phyloP scores from a whole-genome alignment of 768 basidiomycete species.

The Ephemerocybe angulata region DNA sequence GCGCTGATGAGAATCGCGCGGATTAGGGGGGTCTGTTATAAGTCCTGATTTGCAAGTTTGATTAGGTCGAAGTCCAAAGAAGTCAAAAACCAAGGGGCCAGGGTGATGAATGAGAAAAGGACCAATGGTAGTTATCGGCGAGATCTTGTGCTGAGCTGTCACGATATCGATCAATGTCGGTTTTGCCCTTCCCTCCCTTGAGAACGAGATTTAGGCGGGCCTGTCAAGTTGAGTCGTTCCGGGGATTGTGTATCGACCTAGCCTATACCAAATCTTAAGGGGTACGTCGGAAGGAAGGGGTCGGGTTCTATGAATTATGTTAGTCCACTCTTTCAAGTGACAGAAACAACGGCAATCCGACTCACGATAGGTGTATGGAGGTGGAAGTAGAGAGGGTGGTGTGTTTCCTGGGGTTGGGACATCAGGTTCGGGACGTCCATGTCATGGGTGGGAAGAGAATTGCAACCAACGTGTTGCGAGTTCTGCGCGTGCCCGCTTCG shows the following conservation, averaged over 20 bases:
- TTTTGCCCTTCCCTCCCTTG: background rate
- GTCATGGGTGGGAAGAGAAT: constrained; percentile 5
- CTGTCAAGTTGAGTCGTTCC: constrained; percentile 3
- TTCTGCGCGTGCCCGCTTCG: background rate
- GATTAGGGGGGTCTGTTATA: constrained; percentile 6
- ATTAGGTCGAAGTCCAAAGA: background rate
- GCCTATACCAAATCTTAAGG: background rate
- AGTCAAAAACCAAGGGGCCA: background rate
- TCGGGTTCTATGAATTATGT: background rate
- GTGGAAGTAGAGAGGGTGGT: too few species aligned
- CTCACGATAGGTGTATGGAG: background rate
- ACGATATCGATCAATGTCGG: constrained; percentile 1
- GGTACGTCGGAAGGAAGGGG: background rate
- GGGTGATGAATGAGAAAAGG: constrained; percentile 1
- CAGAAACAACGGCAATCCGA: background rate
- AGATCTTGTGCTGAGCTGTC: constrained; percentile 3
- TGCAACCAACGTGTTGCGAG: background rate
- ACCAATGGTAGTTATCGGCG: background rate
- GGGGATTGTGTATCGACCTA: background rate
- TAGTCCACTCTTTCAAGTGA: background rate
- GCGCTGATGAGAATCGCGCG: constrained; percentile 1
- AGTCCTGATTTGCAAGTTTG: constrained; percentile 3
- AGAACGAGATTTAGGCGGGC: constrained; percentile 1
- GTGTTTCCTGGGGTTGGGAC: too few species aligned
- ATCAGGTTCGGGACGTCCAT: too few species aligned